Evolutionary conservation across 2,329 filamentous ascomycete genomes (phyloP).

Genomic region (Clarireedia monteithiana): DNA sequence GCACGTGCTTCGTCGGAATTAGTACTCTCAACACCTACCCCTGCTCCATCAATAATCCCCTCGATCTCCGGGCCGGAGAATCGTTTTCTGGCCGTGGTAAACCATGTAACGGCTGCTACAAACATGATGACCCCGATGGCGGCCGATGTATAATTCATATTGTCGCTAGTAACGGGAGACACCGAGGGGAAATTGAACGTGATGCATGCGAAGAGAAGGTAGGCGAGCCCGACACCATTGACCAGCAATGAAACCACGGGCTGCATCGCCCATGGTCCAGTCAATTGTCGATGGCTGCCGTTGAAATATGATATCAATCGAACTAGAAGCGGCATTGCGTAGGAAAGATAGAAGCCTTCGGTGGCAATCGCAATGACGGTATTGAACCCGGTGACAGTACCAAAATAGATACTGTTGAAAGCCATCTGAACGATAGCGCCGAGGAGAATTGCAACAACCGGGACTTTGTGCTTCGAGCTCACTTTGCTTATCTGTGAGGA

Average conservation of each 20-base stretch:
- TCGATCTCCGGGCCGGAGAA: conserved; percentile 40
- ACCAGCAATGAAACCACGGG: conserved; percentile 29
- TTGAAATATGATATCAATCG: conserved; percentile 40
- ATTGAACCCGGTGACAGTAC: conserved; percentile 45
- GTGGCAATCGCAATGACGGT: conserved; percentile 50
- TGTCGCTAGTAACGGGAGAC: conserved; percentile 42
- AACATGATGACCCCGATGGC: conserved; percentile 47
- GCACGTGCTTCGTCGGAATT: conserved; percentile 10
- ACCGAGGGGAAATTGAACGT: conserved; percentile 48
- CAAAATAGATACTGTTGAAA: conserved; percentile 47
- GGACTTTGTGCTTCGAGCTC: conserved; percentile 37
- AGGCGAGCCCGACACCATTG: conserved; percentile 43
- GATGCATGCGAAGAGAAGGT: conserved; percentile 45
- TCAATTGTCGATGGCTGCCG: conserved; percentile 32
- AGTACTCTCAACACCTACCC: conserved; percentile 5
- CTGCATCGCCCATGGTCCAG: conserved; percentile 36
- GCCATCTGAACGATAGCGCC: conserved; percentile 42
- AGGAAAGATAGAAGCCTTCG: conserved; percentile 51
- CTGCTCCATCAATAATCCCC: conserved; percentile 10
- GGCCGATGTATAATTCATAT: conserved; percentile 52
- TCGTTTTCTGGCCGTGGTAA: conserved; percentile 40
- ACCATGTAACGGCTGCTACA: conserved; percentile 42
- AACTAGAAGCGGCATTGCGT: conserved; percentile 45
- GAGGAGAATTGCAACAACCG: conserved; percentile 41
- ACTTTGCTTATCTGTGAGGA: conserved; percentile 39